These are phyloP conservation scores for Exophiala sp. DNA, from an alignment of 2,329 filamentous ascomycete genomes.

Conservation along the genomic window DNA sequence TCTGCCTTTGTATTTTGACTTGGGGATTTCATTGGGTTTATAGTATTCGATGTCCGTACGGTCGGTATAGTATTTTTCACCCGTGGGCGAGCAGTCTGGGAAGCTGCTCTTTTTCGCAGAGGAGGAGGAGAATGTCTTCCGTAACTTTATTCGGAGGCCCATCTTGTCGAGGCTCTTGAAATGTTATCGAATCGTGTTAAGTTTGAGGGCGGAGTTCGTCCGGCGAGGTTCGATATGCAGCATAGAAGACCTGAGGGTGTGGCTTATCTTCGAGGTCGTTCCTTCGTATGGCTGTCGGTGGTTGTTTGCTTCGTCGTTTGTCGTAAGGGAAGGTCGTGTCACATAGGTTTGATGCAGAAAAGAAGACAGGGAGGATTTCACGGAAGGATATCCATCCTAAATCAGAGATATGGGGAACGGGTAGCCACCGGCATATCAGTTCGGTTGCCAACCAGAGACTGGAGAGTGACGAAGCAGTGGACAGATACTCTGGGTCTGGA, in stretches of 20 bases:
- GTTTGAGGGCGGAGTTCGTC: not conserved
- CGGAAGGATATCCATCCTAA: not conserved
- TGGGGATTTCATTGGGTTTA: slow-evolving; percentile 45
- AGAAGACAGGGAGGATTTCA: not conserved
- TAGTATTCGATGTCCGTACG: slow-evolving; percentile 47
- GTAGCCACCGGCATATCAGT: slow-evolving; percentile 8
- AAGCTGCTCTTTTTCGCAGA: slow-evolving; percentile 10
- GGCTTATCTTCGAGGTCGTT: not conserved
- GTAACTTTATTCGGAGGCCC: slow-evolving; percentile 22
- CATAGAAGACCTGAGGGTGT: not conserved
- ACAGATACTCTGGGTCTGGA: not conserved
- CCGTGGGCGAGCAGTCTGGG: slow-evolving; percentile 7
- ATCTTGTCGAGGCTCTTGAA: slow-evolving; percentile 6
- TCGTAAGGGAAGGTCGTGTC: no score
- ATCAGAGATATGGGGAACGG: slow-evolving; percentile 1
- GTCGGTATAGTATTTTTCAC: slow-evolving; percentile 21
- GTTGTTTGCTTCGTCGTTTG: not conserved
- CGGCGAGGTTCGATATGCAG: not conserved
- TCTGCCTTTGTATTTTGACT: slow-evolving; percentile 48
- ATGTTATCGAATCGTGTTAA: no score
- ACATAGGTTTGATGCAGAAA: not conserved
- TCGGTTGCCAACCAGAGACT: not conserved
- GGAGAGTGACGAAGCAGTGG: slow-evolving; percentile 8
- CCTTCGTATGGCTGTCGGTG: not conserved
- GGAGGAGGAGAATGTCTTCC: slow-evolving; percentile 20